These are phyloP conservation scores for Podospora pseudocomata DNA, from an alignment of 495 filamentous ascomycete genomes.

Conservation along the genomic window DNA sequence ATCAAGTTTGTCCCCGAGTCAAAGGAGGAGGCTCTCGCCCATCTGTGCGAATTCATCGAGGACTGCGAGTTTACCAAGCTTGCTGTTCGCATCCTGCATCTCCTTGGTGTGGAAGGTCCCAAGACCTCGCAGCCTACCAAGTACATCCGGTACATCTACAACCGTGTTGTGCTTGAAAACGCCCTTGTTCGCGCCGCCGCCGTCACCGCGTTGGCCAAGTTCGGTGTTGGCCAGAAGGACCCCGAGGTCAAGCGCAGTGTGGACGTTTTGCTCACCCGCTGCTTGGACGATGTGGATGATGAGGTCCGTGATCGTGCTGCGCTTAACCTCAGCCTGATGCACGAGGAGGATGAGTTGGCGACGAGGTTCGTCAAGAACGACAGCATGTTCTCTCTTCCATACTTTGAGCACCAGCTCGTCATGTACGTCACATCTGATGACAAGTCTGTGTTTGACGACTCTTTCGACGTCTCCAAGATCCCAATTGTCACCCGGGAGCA, in stretches of 20 bases:
- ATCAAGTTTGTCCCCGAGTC: constrained; percentile 99
- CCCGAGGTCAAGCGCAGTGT: constrained; percentile 95
- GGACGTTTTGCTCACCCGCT: constrained; percentile 84
- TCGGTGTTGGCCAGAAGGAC: constrained; percentile 95
- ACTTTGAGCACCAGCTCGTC: constrained; percentile 94
- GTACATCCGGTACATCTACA: constrained; percentile 99
- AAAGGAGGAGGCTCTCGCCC: constrained; percentile 93
- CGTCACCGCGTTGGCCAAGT: constrained; percentile 93
- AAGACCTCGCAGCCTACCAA: constrained; percentile 95
- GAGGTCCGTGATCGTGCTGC: constrained; percentile 96
- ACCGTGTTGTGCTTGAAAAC: constrained; percentile 96
- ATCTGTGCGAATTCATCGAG: constrained; percentile 98
- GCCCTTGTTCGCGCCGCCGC: constrained; percentile 93
- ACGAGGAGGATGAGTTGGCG: constrained; percentile 79
- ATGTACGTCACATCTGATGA: constrained; percentile 94
- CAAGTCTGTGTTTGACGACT: constrained; percentile 73
- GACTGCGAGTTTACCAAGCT: constrained; percentile 99
- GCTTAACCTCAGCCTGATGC: constrained; percentile 84
- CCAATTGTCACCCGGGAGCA: constrained; percentile 96
- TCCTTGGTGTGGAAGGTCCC: constrained; percentile 90
- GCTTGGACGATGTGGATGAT: constrained; percentile 95
- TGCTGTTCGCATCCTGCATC: constrained; percentile 88
- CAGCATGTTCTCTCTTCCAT: constrained; percentile 87
- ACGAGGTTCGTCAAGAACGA: constrained; percentile 85
- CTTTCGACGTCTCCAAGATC: constrained; percentile 87